Percentiles rank a stretch among this genome's conserved stretches.
Evolutionary conservation across 78 protist species (phyloP).

Genomic region (Dictyostelium intermedium): DNA sequence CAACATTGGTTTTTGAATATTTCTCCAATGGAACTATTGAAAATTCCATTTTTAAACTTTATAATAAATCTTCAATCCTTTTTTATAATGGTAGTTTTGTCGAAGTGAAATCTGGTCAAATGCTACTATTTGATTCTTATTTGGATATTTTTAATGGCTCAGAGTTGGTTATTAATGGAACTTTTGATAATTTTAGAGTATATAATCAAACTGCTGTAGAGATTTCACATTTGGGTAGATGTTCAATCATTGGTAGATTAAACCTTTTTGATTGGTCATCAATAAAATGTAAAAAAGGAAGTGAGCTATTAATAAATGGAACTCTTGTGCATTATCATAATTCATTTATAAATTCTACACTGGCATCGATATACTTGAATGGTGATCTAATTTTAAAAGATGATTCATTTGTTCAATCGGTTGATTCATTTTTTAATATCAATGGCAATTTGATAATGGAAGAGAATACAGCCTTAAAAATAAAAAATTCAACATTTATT

Average conservation of each 20-base stretch:
- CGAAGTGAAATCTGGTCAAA: background rate
- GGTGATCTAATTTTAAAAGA: conserved; percentile 4
- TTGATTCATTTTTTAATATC: background rate
- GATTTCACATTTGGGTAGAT: background rate
- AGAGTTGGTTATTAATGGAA: background rate
- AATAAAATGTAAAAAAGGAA: background rate
- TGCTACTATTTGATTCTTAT: background rate
- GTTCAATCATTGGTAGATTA: background rate
- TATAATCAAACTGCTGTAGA: background rate
- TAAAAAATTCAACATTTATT: background rate
- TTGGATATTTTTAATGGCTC: background rate
- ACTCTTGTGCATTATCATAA: background rate
- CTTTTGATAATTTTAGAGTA: background rate
- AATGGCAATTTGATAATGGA: background rate
- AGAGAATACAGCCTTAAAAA: background rate
- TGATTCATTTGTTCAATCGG: background rate
- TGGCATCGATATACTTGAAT: background rate
- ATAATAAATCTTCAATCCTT: background rate
- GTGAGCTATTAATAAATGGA: background rate
- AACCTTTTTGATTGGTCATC: background rate
- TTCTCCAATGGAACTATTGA: background rate
- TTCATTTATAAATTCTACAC: background rate
- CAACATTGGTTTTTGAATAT: background rate
- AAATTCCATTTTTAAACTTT: background rate
- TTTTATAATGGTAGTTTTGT: background rate